Evolutionary conservation across 495 filamentous ascomycete species (phyloP).

Genomic region (Aspergillus nanangensis): DNA sequence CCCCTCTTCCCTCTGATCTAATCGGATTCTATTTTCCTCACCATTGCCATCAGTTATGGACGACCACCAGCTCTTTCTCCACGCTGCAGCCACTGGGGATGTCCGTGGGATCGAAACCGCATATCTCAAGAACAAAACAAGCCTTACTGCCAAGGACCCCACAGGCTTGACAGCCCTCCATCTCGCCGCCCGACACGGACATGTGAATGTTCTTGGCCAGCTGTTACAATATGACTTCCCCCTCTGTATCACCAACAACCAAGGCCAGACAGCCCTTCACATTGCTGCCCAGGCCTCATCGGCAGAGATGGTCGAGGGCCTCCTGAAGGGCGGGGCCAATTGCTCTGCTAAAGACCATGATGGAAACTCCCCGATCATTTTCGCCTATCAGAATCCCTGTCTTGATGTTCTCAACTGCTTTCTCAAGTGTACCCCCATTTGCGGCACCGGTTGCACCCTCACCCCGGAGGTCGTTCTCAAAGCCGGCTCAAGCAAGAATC

Average conservation of each 20-base stretch:
- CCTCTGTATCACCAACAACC: neutral
- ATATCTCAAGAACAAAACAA: too few species aligned
- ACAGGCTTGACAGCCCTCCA: neutral
- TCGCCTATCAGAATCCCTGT: neutral
- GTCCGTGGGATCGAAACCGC: too few species aligned
- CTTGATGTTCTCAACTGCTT: neutral
- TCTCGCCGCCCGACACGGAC: neutral
- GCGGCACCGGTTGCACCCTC: neutral
- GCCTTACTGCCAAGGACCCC: neutral
- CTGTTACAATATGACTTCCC: neutral
- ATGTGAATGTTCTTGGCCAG: neutral
- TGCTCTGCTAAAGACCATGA: neutral
- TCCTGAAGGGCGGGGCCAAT: neutral
- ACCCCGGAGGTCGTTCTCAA: neutral
- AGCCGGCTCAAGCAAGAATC: neutral
- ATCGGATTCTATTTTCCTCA: too few species aligned
- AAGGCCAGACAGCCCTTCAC: neutral
- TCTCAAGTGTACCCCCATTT: neutral
- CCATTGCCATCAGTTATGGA: too few species aligned
- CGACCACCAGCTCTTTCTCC: too few species aligned
- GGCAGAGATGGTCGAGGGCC: neutral
- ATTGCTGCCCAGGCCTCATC: neutral
- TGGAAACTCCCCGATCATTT: neutral
- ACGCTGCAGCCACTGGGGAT: too few species aligned
- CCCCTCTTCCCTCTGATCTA: too few species aligned